Conservation (phyloP, 345 rosid genomes). For the Pelargonium nanum region DNA sequence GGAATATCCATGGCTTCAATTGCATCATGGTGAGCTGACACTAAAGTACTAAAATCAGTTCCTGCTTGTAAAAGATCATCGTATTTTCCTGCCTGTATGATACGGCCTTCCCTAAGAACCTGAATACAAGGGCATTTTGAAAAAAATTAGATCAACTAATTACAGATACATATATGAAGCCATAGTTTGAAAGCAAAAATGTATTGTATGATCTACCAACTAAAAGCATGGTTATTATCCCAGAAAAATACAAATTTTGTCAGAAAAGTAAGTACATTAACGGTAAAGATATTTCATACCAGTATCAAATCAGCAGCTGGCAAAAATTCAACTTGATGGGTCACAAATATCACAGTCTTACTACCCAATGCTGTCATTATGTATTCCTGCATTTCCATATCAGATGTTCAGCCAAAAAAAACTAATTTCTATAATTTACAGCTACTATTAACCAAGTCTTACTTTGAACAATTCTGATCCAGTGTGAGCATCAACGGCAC, state of each 20-base stretch:
- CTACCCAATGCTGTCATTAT: constrained; percentile 70
- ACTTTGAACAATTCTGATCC: constrained; percentile 96
- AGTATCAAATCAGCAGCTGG: constrained; percentile 89
- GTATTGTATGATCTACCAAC: too few relatives aligned
- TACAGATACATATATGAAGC: too few relatives aligned
- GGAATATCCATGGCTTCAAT: constrained; percentile 97
- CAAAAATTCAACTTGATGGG: constrained; percentile 99
- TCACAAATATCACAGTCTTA: constrained; percentile 89
- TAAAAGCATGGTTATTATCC: not conserved
- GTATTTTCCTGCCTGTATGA: constrained; percentile 93
- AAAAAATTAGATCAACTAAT: constrained; percentile 1
- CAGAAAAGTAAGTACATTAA: not conserved
- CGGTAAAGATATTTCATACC: constrained; percentile 36
- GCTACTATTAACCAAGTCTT: constrained; percentile 13
- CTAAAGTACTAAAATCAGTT: constrained; percentile 86
- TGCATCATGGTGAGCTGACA: constrained; percentile 96
- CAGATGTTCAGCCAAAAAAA: constrained; percentile 17
- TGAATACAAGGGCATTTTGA: constrained; percentile 20
- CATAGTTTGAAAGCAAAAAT: too few relatives aligned
- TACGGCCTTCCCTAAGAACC: constrained; percentile 92
- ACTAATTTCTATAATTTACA: constrained; percentile 9
- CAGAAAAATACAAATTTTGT: not conserved
- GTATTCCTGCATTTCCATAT: constrained; percentile 67
- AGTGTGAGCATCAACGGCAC: constrained; percentile 99
- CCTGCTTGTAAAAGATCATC: constrained; percentile 97